Evolutionary conservation across 148 eudicot species (phyloP).

Genomic region (Rhododendron mucronatum): DNA sequence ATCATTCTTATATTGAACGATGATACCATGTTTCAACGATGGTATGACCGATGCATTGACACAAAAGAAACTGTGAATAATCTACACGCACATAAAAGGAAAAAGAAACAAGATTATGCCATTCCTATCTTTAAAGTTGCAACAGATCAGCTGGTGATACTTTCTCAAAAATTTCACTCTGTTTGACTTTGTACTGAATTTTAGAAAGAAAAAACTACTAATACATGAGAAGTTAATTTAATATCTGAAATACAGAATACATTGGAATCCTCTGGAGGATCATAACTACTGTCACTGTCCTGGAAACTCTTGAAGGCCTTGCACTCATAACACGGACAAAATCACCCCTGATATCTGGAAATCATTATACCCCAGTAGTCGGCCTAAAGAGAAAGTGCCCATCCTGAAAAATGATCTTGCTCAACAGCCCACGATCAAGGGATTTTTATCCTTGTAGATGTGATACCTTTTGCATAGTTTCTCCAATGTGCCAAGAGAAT

Average conservation of each 20-base stretch:
- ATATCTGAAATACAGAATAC: background rate
- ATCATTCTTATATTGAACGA: background rate
- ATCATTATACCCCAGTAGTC: background rate
- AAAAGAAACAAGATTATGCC: background rate
- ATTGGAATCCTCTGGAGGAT: background rate
- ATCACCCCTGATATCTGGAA: background rate
- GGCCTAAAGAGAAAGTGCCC: background rate
- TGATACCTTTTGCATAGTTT: slow-evolving; percentile 74
- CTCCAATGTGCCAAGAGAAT: slow-evolving; percentile 76
- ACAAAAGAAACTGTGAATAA: background rate
- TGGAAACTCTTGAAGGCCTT: background rate
- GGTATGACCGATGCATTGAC: background rate
- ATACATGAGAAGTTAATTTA: background rate
- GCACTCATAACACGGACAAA: background rate
- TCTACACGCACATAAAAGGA: background rate
- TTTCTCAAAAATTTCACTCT: background rate
- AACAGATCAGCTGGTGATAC: background rate
- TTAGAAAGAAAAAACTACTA: background rate
- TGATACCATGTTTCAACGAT: background rate
- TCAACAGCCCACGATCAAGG: slow-evolving; percentile 56
- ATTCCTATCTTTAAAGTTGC: background rate
- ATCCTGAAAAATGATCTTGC: background rate
- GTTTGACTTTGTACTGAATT: background rate
- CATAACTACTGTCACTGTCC: background rate
- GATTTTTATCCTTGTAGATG: slow-evolving; percentile 59